Percentiles rank a stretch among this genome's conserved stretches.
These are phyloP conservation scores for Globisporangium spinosum DNA, from an alignment of 352 stramenopile genomes.

Conservation along the genomic window DNA sequence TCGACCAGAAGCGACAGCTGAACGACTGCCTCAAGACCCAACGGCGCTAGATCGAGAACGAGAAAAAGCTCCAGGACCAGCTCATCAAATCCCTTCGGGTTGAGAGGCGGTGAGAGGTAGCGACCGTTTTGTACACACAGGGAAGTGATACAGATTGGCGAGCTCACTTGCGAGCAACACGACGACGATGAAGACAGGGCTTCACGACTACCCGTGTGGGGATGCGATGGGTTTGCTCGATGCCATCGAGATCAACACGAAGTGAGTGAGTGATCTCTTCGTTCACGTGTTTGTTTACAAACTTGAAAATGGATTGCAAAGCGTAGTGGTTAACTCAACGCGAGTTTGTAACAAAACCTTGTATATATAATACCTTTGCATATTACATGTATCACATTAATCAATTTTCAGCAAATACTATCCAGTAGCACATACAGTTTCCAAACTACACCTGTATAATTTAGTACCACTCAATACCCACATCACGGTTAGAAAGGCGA, in stretches of 20 bases:
- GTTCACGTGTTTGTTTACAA: background rate
- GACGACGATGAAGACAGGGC: no score
- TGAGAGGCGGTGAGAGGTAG: background rate
- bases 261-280: background rate
- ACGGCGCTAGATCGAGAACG: constrained; percentile 25
- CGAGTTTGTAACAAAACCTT: no score
- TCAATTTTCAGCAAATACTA: no score
- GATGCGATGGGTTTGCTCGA: no score
- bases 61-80: constrained; percentile 33
- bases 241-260: background rate
- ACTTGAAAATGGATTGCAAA: background rate
- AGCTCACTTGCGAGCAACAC: no score
- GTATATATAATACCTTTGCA: background rate
- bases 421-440: no score
- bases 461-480: background rate
- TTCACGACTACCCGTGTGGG: no score
- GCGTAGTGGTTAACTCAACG: no score
- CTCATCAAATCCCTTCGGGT: constrained; percentile 20
- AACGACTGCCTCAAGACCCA: constrained; percentile 23
- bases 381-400: background rate
- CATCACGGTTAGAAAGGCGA: background rate
- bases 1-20: constrained; percentile 24
- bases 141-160: no score
- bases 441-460: background rate
- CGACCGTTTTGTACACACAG: background rate